A percentile compares a stretch with the other conserved stretches of the same genome.
Evolutionary conservation across 2,329 filamentous ascomycete genomes (phyloP).

Genomic region (Capronia americana): DNA sequence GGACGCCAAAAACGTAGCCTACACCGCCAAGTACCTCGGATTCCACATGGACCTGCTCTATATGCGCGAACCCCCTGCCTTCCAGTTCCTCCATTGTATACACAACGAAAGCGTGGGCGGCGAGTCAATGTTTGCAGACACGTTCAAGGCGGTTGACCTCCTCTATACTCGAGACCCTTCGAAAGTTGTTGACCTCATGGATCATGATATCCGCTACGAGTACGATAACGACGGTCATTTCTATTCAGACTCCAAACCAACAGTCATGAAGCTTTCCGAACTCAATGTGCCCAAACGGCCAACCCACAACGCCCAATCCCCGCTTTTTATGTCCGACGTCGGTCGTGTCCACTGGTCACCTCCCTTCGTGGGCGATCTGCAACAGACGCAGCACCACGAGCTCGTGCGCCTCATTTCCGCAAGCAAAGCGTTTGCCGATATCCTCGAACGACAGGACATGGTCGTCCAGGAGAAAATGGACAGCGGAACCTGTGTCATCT

Average conservation of each 20-base stretch:
- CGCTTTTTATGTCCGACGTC: conserved; percentile 39
- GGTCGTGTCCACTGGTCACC: conserved; percentile 72
- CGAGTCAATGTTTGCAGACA: conserved; percentile 84
- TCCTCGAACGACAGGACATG: conserved; percentile 64
- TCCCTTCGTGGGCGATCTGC: conserved; percentile 73
- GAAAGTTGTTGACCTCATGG: conserved; percentile 31
- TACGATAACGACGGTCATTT: conserved; percentile 70
- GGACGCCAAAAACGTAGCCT: conserved; percentile 87
- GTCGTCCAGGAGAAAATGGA: conserved; percentile 75
- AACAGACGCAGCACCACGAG: conserved; percentile 35
- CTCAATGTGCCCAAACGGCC: conserved; percentile 32
- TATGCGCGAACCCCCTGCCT: conserved; percentile 75
- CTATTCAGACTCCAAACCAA: conserved; percentile 65
- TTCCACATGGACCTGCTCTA: conserved; percentile 96
- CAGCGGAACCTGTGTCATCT: conserved; percentile 89
- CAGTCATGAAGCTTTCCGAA: conserved; percentile 51
- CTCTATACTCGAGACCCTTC: conserved; percentile 46
- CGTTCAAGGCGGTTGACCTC: conserved; percentile 64
- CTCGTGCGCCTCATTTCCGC: conserved; percentile 49
- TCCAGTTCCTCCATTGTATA: conserved; percentile 89
- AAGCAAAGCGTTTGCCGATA: conserved; percentile 63
- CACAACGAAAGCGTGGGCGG: conserved; percentile 80
- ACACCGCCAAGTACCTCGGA: conserved; percentile 80
- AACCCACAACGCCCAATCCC: conserved; percentile 20
- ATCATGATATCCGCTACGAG: conserved; percentile 34